These are phyloP conservation scores for Diaporthe ampelina DNA, from an alignment of 2,329 filamentous ascomycete species.

Conservation along the genomic window DNA sequence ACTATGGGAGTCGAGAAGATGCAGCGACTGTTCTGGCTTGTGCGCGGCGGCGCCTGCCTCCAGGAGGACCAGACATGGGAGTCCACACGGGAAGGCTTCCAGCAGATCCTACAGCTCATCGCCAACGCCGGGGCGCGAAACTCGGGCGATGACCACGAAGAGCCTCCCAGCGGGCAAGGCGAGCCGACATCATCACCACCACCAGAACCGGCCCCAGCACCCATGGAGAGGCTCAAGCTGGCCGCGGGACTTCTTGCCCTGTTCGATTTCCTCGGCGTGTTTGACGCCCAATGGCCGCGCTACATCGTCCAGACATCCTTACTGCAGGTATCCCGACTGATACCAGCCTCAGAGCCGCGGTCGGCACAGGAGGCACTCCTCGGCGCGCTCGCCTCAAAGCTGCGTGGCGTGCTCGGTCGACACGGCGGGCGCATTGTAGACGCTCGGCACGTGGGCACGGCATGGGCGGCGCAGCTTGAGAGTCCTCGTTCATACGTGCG, in stretches of 20 bases:
- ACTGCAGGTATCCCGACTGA: slow-evolving; percentile 21
- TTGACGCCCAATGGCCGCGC: slow-evolving; percentile 37
- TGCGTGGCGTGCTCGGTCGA: slow-evolving; percentile 11
- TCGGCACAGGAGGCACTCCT: slow-evolving; percentile 29
- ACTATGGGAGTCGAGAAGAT: slow-evolving; percentile 41
- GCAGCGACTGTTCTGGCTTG: slow-evolving; percentile 49
- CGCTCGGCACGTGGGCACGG: slow-evolving; percentile 1
- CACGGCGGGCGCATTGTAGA: not conserved
- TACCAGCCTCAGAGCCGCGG: not conserved
- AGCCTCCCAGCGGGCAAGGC: slow-evolving; percentile 1
- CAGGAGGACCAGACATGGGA: slow-evolving; percentile 48
- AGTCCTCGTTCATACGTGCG: not conserved
- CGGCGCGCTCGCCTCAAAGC: slow-evolving; percentile 16
- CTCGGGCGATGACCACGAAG: not conserved
- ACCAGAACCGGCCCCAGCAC: not conserved
- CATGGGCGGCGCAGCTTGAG: slow-evolving; percentile 1
- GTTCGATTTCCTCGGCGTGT: slow-evolving; percentile 36
- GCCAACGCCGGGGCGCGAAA: not conserved
- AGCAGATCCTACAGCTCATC: slow-evolving; percentile 36
- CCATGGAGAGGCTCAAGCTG: slow-evolving; percentile 26
- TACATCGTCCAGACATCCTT: slow-evolving; percentile 35
- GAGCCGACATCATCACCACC: not conserved
- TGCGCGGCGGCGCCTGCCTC: slow-evolving; percentile 45
- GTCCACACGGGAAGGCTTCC: slow-evolving; percentile 41
- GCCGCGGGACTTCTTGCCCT: slow-evolving; percentile 32